These are phyloP conservation scores for Pseudofabraea citricarpa DNA, from an alignment of 2,329 filamentous ascomycete species.

Conservation along the genomic window DNA sequence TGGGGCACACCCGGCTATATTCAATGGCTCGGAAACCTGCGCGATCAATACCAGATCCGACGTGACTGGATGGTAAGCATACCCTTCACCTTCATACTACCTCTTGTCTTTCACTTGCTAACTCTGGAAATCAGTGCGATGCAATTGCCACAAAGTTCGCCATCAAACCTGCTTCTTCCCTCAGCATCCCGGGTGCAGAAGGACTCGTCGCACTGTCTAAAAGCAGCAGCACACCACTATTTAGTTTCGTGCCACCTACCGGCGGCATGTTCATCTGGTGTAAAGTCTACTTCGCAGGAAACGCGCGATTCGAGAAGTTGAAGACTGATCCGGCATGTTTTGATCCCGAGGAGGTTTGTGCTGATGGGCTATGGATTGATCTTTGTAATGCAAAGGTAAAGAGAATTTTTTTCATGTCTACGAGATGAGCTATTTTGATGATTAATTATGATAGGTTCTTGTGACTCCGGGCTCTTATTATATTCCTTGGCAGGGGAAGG, in stretches of 20 bases:
- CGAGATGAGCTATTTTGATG: not conserved
- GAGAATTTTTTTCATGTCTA: not conserved
- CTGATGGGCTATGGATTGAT: not conserved
- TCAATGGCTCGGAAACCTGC: not conserved
- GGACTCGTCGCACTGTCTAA: not conserved
- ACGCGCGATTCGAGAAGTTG: slow-evolving; percentile 6
- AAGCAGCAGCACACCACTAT: slow-evolving; percentile 15
- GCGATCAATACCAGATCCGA: not conserved
- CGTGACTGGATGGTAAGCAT: not conserved
- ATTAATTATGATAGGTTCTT: slow-evolving; percentile 15
- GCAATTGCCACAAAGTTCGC: slow-evolving; percentile 11
- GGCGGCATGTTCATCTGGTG: slow-evolving; percentile 31
- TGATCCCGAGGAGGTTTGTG: not conserved
- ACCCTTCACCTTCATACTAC: not conserved
- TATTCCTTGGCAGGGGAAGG: slow-evolving; percentile 26
- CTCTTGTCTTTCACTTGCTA: not conserved
- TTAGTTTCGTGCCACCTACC: slow-evolving; percentile 25
- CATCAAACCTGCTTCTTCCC: slow-evolving; percentile 13
- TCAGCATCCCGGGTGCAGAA: not conserved
- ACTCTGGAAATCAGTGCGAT: not conserved
- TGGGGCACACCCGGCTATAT: not conserved
- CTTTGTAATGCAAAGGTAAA: not conserved
- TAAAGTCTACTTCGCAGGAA: slow-evolving; percentile 23
- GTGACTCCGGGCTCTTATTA: slow-evolving; percentile 29
- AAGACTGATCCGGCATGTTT: not conserved